Percentiles rank a stretch among this genome's conserved stretches.
These are phyloP conservation scores for Westerdykella ornata DNA, from an alignment of 2,329 filamentous ascomycete genomes.

Conservation along the genomic window DNA sequence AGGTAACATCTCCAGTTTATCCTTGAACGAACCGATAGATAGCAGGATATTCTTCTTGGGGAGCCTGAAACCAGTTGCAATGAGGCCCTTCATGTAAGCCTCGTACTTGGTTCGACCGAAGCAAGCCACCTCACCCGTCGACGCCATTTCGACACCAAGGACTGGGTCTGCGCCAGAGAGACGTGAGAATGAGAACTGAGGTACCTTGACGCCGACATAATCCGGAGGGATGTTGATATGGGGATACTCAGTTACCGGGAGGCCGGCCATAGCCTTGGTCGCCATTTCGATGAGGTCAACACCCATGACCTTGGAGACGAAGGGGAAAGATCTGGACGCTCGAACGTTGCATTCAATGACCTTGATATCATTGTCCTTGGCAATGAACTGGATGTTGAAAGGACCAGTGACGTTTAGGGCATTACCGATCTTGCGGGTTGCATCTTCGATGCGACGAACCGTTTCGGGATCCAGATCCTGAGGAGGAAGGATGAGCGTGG, in stretches of 20 bases:
- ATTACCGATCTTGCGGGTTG: constrained; percentile 87
- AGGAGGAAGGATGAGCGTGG: constrained; percentile 87
- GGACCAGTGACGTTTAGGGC: constrained; percentile 94
- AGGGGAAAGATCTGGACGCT: constrained; percentile 92
- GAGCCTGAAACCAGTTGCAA: constrained; percentile 93
- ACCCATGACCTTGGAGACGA: constrained; percentile 97
- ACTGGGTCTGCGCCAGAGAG: constrained; percentile 94
- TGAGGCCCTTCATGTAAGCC: constrained; percentile 90
- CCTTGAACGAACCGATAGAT: constrained; percentile 95
- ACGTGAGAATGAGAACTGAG: constrained; percentile 97
- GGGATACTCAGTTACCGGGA: constrained; percentile 78
- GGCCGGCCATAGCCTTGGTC: constrained; percentile 88
- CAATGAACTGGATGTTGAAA: constrained; percentile 99
- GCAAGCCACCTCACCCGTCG: constrained; percentile 94
- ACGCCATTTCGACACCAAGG: constrained; percentile 97
- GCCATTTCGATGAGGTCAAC: constrained; percentile 98
- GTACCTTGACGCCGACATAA: constrained; percentile 94
- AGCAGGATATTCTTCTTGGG: constrained; percentile 92
- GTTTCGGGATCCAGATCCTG: constrained; percentile 89
- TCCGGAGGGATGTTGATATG: constrained; percentile 66
- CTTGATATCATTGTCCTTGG: constrained; percentile 99
- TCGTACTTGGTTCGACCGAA: constrained; percentile 96
- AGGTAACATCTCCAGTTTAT: constrained; percentile 95
- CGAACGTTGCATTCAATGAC: constrained; percentile 99
- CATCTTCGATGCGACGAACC: constrained; percentile 84